Percentiles rank a stretch among this genome's conserved stretches.
phyloP scores from a whole-genome alignment of 1,284 basidiomycete genomes.

The Austroboletus novae-zelandiae region DNA sequence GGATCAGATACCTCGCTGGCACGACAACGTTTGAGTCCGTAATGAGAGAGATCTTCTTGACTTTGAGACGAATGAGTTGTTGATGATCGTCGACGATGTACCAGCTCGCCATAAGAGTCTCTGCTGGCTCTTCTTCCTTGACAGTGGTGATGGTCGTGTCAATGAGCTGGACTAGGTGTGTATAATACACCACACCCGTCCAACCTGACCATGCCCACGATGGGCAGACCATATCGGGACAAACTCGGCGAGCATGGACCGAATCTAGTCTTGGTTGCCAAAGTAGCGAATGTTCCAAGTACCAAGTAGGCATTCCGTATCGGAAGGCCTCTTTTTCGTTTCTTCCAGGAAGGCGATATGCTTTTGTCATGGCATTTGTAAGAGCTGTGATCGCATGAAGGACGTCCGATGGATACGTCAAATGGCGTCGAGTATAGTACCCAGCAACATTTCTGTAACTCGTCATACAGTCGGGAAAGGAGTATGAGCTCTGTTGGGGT shows the following conservation, averaged over 20 bases:
- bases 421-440: background rate
- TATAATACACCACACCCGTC: background rate
- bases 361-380: background rate
- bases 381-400: background rate
- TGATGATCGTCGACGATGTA: background rate
- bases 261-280: background rate
- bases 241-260: background rate
- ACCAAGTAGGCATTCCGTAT: background rate
- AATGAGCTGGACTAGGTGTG: background rate
- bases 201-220: background rate
- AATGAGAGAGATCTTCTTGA: background rate
- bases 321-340: background rate
- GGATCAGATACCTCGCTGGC: background rate
- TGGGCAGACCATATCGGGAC: background rate
- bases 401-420: background rate
- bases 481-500: background rate
- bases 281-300: background rate
- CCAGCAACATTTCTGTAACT: background rate
- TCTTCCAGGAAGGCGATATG: background rate
- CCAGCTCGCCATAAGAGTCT: background rate
- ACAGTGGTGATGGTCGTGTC: background rate
- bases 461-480: background rate
- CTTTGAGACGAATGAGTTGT: background rate
- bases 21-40: background rate
- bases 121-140: background rate